A percentile compares a stretch with the other conserved stretches of the same genome.
Evolutionary conservation across 2,329 filamentous ascomycete genomes (phyloP).

Genomic region (Sarocladium kiliense): DNA sequence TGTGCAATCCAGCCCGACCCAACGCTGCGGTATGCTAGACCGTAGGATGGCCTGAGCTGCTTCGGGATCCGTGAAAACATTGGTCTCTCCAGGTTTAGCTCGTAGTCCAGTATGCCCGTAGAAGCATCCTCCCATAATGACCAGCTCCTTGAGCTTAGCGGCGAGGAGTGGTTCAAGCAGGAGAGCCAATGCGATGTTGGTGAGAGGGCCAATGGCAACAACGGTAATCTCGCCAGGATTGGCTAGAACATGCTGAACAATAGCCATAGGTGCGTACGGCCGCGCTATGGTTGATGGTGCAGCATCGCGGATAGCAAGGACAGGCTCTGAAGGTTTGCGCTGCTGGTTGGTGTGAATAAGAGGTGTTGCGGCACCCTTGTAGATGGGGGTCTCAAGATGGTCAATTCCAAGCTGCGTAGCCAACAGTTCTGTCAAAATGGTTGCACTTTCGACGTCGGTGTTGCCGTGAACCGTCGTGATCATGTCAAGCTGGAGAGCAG

Average conservation of each 20-base stretch:
- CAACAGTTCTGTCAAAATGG: slow-evolving; percentile 23
- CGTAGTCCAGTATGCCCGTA: slow-evolving; percentile 10
- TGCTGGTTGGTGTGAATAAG: slow-evolving; percentile 9
- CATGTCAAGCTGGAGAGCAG: slow-evolving; percentile 68
- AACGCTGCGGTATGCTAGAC: slow-evolving; percentile 11
- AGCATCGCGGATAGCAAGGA: slow-evolving; percentile 8
- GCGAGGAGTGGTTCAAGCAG: slow-evolving; percentile 12
- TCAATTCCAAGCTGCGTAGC: slow-evolving; percentile 9
- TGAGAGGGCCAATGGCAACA: slow-evolving; percentile 12
- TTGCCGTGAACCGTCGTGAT: slow-evolving; percentile 76
- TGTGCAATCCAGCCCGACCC: slow-evolving; percentile 12
- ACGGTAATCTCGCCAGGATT: slow-evolving; percentile 13
- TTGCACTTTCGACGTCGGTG: slow-evolving; percentile 80
- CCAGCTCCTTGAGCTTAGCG: slow-evolving; percentile 11
- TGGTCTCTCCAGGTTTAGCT: slow-evolving; percentile 12
- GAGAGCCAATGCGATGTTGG: slow-evolving; percentile 11
- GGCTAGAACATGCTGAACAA: slow-evolving; percentile 11
- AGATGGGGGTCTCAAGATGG: slow-evolving; percentile 8
- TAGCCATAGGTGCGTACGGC: slow-evolving; percentile 12
- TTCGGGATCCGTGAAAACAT: slow-evolving; percentile 13
- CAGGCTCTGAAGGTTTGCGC: slow-evolving; percentile 7
- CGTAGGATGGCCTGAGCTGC: slow-evolving; percentile 11
- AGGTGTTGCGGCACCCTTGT: slow-evolving; percentile 11
- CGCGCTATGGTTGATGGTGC: background rate
- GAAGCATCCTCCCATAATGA: slow-evolving; percentile 13